Conservation (phyloP, 164 flowering plant species). For the Vitis cinerea region DNA sequence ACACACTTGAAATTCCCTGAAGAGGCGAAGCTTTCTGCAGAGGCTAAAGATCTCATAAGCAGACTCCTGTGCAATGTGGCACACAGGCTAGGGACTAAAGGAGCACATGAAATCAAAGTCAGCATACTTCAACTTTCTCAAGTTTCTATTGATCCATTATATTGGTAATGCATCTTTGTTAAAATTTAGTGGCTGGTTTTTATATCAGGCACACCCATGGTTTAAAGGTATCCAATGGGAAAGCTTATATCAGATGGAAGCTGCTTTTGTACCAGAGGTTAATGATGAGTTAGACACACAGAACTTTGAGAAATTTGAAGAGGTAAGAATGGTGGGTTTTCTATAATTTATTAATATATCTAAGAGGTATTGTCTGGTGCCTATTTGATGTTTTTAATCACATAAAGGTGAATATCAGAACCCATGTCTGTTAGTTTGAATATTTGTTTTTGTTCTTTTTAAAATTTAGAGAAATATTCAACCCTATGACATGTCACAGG, state of each 20-base stretch:
- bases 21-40: constrained; percentile 60
- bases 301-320: constrained; percentile 43
- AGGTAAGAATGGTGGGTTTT: constrained; percentile 22
- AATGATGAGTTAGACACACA: constrained; percentile 46
- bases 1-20: constrained; percentile 66
- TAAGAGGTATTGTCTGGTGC: neutral
- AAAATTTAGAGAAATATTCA: too few species aligned
- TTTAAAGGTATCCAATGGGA: constrained; percentile 39
- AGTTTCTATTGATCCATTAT: neutral
- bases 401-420: neutral
- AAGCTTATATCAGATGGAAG: constrained; percentile 40
- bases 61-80: constrained; percentile 62
- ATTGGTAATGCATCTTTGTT: neutral
- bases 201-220: constrained; percentile 39
- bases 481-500: too few species aligned
- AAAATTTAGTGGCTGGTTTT: constrained; percentile 6
- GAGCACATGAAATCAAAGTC: constrained; percentile 59
- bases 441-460: too few species aligned
- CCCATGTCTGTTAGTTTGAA: neutral
- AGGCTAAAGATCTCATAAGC: constrained; percentile 64
- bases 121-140: neutral
- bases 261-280: constrained; percentile 48
- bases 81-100: constrained; percentile 68
- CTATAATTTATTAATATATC: neutral
- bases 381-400: neutral